Percentiles rank a stretch among this genome's conserved stretches.
These are phyloP conservation scores for Nakazawaea ernobii DNA, from an alignment of 805 yeast species.

Conservation along the genomic window DNA sequence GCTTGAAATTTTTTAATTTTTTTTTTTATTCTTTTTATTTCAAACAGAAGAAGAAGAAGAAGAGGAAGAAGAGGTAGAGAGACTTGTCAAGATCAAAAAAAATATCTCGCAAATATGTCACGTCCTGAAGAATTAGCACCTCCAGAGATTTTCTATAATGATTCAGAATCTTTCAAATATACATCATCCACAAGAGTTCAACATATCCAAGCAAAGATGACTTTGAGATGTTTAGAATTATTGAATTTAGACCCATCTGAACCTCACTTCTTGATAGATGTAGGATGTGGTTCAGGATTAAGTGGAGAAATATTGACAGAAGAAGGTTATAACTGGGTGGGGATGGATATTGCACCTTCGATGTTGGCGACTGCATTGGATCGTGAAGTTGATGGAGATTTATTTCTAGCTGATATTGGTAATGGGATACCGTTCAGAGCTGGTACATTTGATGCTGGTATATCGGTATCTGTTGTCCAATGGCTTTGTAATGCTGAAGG, in stretches of 20 bases:
- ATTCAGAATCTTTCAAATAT: constrained; percentile 81
- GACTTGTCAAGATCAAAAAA: not conserved
- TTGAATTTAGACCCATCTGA: constrained; percentile 62
- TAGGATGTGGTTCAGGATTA: constrained; percentile 96
- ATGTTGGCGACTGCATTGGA: constrained; percentile 95
- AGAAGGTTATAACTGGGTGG: constrained; percentile 92
- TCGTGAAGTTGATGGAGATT: constrained; percentile 89
- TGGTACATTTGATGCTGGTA: constrained; percentile 95
- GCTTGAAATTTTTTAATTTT: too few species aligned
- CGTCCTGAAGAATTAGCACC: constrained; percentile 97
- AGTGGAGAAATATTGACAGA: constrained; percentile 91
- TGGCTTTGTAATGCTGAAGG: constrained; percentile 98
- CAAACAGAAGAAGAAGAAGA: not conserved
- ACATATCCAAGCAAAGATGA: constrained; percentile 97
- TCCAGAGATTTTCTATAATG: constrained; percentile 92
- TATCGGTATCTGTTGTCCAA: constrained; percentile 90
- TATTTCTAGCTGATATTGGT: constrained; percentile 90
- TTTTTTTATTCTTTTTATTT: not conserved
- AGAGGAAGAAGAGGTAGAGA: not conserved
- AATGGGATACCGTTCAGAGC: constrained; percentile 92
- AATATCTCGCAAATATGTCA: constrained; percentile 68
- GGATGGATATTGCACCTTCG: constrained; percentile 93
- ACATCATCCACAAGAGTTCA: constrained; percentile 95
- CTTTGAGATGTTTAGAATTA: constrained; percentile 85
- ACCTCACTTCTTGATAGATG: constrained; percentile 72